Conservation (phyloP, 805 yeast genomes). For the Yamadazyma tumulicola region DNA sequence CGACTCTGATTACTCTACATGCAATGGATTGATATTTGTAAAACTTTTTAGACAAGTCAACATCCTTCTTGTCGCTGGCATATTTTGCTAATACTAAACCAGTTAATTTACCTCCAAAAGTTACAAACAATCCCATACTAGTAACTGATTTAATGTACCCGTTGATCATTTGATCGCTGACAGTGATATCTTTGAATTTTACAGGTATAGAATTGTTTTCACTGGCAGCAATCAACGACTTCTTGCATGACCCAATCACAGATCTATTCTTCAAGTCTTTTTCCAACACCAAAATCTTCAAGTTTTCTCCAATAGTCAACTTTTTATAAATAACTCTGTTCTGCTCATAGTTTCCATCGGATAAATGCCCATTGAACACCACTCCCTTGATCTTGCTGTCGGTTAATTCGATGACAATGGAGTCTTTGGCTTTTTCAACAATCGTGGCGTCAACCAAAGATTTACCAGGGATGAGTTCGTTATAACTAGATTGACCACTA, state of each 20-base stretch:
- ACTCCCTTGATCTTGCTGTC: constrained; percentile 60
- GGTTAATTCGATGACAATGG: constrained; percentile 62
- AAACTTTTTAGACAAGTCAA: constrained; percentile 53
- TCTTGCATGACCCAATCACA: constrained; percentile 61
- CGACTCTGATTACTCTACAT: constrained; percentile 63
- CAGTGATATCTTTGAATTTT: constrained; percentile 52
- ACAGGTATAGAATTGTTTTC: constrained; percentile 52
- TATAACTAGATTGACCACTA: constrained; percentile 44
- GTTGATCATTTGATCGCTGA: constrained; percentile 42
- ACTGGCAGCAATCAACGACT: constrained; percentile 65
- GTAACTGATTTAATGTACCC: constrained; percentile 82
- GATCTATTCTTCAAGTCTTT: constrained; percentile 60
- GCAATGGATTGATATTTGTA: constrained; percentile 66
- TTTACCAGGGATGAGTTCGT: constrained; percentile 55
- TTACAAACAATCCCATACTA: constrained; percentile 77
- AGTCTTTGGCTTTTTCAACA: constrained; percentile 73
- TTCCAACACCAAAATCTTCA: constrained; percentile 64
- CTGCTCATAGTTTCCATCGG: constrained; percentile 74
- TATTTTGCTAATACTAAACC: constrained; percentile 80
- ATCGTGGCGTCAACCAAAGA: constrained; percentile 57
- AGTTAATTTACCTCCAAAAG: constrained; percentile 74
- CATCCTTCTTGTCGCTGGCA: constrained; percentile 50
- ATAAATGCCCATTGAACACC: constrained; percentile 67
- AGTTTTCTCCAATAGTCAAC: constrained; percentile 56
- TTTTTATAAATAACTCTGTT: constrained; percentile 64